phyloP scores from a whole-genome alignment of 345 rosid species.

The Dipteronia dyeriana region DNA sequence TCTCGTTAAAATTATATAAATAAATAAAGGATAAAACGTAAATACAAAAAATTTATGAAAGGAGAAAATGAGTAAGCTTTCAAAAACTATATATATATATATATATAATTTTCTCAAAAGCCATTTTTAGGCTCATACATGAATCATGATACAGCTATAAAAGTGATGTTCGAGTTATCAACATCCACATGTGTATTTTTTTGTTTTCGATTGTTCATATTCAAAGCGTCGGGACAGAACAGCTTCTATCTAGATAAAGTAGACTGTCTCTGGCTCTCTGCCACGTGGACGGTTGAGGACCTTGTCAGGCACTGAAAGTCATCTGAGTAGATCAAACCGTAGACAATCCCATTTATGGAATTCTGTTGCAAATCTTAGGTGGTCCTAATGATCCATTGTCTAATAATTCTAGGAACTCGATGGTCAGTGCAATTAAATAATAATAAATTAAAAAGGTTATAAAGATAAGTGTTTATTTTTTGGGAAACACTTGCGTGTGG shows the following conservation, averaged over 20 bases:
- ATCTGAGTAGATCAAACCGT: neutral
- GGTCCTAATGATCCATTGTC: slow-evolving; percentile 27
- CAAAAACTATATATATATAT: too few species aligned
- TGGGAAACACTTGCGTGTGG: slow-evolving; percentile 28
- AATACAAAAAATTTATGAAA: too few species aligned
- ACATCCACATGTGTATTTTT: too few species aligned
- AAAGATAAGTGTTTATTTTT: slow-evolving; percentile 4
- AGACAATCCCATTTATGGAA: slow-evolving; percentile 12
- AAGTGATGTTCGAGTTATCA: too few species aligned
- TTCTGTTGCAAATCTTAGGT: slow-evolving; percentile 27
- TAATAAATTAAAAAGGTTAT: neutral
- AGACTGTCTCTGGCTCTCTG: neutral
- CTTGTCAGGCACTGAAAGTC: neutral
- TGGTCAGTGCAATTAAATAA: neutral
- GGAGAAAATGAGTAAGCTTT: too few species aligned
- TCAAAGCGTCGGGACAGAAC: neutral
- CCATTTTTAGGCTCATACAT: too few species aligned
- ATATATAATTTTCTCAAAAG: too few species aligned
- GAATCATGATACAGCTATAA: too few species aligned
- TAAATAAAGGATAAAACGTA: too few species aligned
- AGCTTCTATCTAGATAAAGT: neutral
- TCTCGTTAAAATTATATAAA: too few species aligned
- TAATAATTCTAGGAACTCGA: neutral
- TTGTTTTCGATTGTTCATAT: too few species aligned
- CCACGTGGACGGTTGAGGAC: slow-evolving; percentile 14